phyloP scores from a whole-genome alignment of 495 filamentous ascomycete species.

The Haplographium delicatum region DNA sequence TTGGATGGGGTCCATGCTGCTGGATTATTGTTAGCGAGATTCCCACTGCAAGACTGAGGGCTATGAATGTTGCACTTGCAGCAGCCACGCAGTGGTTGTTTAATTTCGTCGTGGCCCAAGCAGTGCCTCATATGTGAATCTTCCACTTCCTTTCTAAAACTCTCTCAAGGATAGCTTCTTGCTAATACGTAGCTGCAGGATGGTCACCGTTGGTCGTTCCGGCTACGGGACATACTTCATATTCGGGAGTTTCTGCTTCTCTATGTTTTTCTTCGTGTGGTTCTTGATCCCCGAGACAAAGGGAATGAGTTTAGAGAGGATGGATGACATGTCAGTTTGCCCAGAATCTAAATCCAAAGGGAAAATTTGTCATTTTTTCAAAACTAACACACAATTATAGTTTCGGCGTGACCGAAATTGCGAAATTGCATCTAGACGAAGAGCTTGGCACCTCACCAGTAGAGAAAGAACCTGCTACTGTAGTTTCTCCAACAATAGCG shows the following conservation, averaged over 20 bases:
- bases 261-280: slow-evolving; percentile 57
- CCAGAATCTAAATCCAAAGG: too few species aligned
- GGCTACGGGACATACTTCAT: slow-evolving; percentile 61
- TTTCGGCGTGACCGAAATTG: slow-evolving; percentile 40
- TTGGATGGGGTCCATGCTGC: slow-evolving; percentile 74
- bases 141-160: neutral
- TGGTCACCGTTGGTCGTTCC: slow-evolving; percentile 53
- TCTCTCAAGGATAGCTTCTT: neutral
- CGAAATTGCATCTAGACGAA: slow-evolving; percentile 18
- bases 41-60: slow-evolving; percentile 63
- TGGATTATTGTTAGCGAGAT: slow-evolving; percentile 78
- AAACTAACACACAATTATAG: slow-evolving; percentile 47
- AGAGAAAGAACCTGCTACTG: too few species aligned
- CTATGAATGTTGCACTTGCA: slow-evolving; percentile 63
- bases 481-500: too few species aligned
- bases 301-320: slow-evolving; percentile 44
- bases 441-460: too few species aligned
- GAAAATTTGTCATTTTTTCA: too few species aligned
- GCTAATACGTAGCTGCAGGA: neutral
- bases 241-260: slow-evolving; percentile 58
- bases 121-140: slow-evolving; percentile 51
- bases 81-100: slow-evolving; percentile 68
- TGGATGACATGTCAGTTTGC: slow-evolving; percentile 39
- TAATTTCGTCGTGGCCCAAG: slow-evolving; percentile 63
- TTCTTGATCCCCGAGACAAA: slow-evolving; percentile 74